These are phyloP conservation scores for Fusarium brevicatenulatum DNA, from an alignment of 2,329 filamentous ascomycete genomes.

Conservation along the genomic window DNA sequence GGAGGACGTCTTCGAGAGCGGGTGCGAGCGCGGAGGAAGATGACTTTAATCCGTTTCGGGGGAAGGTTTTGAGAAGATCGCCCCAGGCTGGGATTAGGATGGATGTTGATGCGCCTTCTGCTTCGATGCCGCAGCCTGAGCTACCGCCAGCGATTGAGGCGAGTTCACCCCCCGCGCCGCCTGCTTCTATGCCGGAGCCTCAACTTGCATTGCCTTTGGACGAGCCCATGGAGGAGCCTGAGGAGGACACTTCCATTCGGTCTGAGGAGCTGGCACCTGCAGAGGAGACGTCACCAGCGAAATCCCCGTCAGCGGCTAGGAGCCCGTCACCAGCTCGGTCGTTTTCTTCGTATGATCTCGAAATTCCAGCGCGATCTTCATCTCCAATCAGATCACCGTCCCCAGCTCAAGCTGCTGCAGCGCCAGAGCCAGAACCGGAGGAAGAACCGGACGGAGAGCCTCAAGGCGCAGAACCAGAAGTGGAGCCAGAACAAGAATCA, in stretches of 20 bases:
- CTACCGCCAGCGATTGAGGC: not conserved
- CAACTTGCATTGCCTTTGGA: not conserved
- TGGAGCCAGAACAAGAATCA: not conserved
- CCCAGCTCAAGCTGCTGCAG: not conserved
- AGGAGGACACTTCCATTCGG: not conserved
- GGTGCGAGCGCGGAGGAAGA: slow-evolving; percentile 54
- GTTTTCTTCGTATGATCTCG: slow-evolving; percentile 11
- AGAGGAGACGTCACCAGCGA: not conserved
- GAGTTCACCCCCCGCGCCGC: slow-evolving; percentile 4
- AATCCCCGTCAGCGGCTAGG: not conserved
- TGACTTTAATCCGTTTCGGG: slow-evolving; percentile 46
- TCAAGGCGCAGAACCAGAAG: not conserved
- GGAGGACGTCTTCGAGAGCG: slow-evolving; percentile 55
- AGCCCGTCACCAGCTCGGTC: slow-evolving; percentile 13
- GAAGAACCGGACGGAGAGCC: not conserved
- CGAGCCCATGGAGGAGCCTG: not conserved
- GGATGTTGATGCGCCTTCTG: slow-evolving; percentile 18
- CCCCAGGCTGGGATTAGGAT: slow-evolving; percentile 45
- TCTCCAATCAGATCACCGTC: not conserved
- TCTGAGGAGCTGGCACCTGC: not conserved
- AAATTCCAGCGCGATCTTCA: not conserved
- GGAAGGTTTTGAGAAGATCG: slow-evolving; percentile 43
- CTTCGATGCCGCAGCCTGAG: slow-evolving; percentile 31
- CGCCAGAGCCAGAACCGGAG: not conserved
- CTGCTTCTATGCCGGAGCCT: slow-evolving; percentile 27